Percentiles rank a stretch among this genome's conserved stretches.
Evolutionary conservation across 352 stramenopile genomes (phyloP).

Genomic region (Globisporangium heterothallicum): DNA sequence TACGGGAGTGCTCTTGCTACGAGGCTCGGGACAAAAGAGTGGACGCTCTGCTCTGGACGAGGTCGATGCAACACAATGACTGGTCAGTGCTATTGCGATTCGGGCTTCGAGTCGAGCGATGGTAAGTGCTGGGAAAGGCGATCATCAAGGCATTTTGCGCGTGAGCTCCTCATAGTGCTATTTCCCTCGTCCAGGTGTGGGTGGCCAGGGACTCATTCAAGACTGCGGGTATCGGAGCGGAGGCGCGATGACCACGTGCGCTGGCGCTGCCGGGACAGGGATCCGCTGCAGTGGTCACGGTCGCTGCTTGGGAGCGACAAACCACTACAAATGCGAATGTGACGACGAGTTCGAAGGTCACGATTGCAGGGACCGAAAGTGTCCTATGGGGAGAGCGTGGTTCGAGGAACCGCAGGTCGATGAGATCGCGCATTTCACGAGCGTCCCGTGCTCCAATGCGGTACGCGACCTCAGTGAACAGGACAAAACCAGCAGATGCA

Average conservation of each 20-base stretch:
- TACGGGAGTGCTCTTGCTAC: slow-evolving; percentile 34
- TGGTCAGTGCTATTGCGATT: slow-evolving; percentile 41
- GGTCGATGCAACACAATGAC: slow-evolving; percentile 44
- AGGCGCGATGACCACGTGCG: slow-evolving; percentile 34
- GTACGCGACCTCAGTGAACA: too few species aligned
- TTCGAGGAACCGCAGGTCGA: slow-evolving; percentile 47
- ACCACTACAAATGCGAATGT: too few species aligned
- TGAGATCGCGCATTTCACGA: slow-evolving; percentile 48
- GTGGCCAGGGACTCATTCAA: slow-evolving; percentile 21
- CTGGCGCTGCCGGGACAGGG: slow-evolving; percentile 16
- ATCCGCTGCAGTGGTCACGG: slow-evolving; percentile 56
- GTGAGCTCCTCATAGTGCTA: too few species aligned
- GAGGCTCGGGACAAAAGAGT: slow-evolving; percentile 60
- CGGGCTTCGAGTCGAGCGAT: slow-evolving; percentile 49
- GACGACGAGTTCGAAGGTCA: slow-evolving; percentile 46
- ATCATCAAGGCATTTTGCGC: too few species aligned
- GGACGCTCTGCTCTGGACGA: slow-evolving; percentile 54
- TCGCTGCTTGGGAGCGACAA: slow-evolving; percentile 32
- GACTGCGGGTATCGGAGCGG: slow-evolving; percentile 45
- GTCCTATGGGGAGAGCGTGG: slow-evolving; percentile 52
- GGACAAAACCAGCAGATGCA: too few species aligned
- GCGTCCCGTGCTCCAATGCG: slow-evolving; percentile 67
- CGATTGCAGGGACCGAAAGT: slow-evolving; percentile 52
- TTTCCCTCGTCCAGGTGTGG: slow-evolving; percentile 13
- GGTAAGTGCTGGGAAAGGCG: too few species aligned